A percentile compares a stretch with the other conserved stretches of the same genome.
phyloP scores from a whole-genome alignment of 345 rosid genomes.

The Corchorus capsularis region DNA sequence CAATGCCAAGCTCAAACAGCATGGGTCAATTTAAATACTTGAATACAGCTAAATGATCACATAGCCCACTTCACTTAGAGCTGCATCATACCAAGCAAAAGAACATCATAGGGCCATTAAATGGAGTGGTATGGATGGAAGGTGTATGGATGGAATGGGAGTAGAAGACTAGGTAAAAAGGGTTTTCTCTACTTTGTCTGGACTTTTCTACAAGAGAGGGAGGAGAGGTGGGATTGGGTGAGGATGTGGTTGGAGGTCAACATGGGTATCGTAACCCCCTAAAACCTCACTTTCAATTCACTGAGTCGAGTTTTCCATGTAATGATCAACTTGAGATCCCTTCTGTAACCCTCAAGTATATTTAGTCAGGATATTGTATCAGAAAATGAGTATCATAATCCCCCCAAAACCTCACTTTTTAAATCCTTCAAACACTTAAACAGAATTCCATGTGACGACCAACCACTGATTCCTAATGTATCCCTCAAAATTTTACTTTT shows the following conservation, averaged over 20 bases:
- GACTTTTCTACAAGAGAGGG: not conserved
- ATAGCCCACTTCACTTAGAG: not conserved
- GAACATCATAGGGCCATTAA: not conserved
- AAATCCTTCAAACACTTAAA: not conserved
- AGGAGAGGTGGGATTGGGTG: not conserved
- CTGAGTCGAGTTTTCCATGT: not conserved
- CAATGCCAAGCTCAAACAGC: not conserved
- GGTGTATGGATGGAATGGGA: not conserved
- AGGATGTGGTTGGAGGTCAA: not conserved
- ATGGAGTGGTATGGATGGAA: not conserved
- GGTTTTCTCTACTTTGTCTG: not conserved
- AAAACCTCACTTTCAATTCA: not conserved
- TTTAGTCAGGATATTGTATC: not conserved
- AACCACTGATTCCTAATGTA: not conserved
- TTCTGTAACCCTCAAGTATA: not conserved
- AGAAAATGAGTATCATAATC: slow-evolving; percentile 4
- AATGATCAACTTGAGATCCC: not conserved
- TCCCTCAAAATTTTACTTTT: slow-evolving; percentile 1
- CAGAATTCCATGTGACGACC: not conserved
- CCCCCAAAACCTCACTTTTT: not conserved
- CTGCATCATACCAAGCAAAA: not conserved
- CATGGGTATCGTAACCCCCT: not conserved
- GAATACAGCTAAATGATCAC: not conserved
- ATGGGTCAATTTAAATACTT: not conserved
- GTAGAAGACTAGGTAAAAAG: not conserved